Conservation (phyloP, 1,284 basidiomycete genomes). For the Puccinia sorghi region DNA sequence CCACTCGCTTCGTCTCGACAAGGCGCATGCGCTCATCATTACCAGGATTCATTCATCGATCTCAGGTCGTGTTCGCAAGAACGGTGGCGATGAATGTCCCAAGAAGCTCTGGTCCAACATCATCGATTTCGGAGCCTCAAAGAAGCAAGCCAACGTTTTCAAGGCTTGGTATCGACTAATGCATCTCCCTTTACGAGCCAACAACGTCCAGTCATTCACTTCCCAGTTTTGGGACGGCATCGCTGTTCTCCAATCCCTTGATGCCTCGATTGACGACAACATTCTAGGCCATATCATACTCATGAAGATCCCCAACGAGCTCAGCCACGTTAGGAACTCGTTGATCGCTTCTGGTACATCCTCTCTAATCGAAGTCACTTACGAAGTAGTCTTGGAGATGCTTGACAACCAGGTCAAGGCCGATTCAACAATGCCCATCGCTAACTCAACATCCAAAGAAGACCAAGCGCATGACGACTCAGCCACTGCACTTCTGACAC, state of each 20-base stretch:
- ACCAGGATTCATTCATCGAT: neutral
- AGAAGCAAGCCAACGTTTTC: slow-evolving; percentile 4
- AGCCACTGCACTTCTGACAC: neutral
- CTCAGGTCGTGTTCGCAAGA: neutral
- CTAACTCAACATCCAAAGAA: neutral
- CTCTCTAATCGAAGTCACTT: neutral
- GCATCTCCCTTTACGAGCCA: neutral
- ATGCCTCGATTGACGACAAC: neutral
- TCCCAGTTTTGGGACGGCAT: neutral
- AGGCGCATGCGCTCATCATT: neutral
- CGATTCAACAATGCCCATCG: neutral
- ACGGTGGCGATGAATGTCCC: neutral
- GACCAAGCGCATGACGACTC: neutral
- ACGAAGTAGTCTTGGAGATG: neutral
- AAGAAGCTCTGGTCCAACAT: neutral
- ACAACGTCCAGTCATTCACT: neutral
- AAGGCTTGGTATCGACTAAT: neutral
- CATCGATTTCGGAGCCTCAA: neutral
- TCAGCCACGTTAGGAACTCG: neutral
- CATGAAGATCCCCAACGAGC: neutral
- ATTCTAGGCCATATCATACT: neutral
- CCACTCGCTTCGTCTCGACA: neutral
- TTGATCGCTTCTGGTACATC: neutral
- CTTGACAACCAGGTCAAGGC: neutral
- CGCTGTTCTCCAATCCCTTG: neutral